Conservation (phyloP, 768 basidiomycete genomes). For the Gymnopilus dilepis region DNA sequence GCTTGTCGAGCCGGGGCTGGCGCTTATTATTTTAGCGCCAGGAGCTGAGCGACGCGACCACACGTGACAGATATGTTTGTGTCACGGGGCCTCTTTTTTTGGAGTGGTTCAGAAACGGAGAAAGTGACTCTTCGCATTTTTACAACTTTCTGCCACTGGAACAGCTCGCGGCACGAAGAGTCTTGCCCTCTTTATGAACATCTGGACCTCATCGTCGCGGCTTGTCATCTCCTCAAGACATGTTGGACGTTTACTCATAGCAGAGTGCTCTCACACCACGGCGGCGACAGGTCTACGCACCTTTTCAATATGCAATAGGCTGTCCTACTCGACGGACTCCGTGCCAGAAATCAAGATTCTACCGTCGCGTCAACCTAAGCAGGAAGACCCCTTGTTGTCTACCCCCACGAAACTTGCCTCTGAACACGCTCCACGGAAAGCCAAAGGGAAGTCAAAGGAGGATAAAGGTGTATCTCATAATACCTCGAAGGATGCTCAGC, state of each 20-base stretch:
- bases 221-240: slow-evolving; percentile 9
- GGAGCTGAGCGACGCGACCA: not conserved
- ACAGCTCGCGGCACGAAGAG: not conserved
- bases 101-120: not conserved
- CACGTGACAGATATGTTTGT: not conserved
- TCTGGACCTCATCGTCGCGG: slow-evolving; percentile 10
- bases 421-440: not conserved
- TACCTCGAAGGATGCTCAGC: not conserved
- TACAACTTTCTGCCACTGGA: not conserved
- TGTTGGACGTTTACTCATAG: not conserved
- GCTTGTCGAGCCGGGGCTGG: too few species aligned
- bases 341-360: not conserved
- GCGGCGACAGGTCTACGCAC: not conserved
- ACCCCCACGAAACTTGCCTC: too few species aligned
- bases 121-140: not conserved
- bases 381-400: too few species aligned
- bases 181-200: not conserved
- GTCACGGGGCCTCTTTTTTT: slow-evolving; percentile 2
- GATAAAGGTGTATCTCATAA: not conserved
- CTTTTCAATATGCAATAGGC: not conserved
- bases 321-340: not conserved
- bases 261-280: slow-evolving; percentile 1
- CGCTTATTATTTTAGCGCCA: not conserved
- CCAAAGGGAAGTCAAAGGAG: not conserved
- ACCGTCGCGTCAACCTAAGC: not conserved